Evolutionary conservation across 1,284 basidiomycete species (phyloP), one percentile per base, ranked within the genome.

Genomic region (Pseudozyma sp.): DNA sequence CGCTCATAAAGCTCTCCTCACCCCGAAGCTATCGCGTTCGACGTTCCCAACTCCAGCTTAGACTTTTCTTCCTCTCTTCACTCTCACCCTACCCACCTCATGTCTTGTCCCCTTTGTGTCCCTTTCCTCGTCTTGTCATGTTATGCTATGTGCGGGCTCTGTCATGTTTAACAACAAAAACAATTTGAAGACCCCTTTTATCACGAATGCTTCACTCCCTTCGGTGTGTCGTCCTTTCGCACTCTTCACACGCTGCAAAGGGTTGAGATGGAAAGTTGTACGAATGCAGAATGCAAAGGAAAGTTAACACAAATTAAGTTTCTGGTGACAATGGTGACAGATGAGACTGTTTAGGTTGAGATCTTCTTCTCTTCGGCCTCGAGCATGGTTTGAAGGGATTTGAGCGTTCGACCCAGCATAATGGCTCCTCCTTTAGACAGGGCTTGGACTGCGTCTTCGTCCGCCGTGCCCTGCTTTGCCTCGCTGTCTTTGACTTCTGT

Each of bases 391-490:
- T 49, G 38, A 34, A 78, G 39, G 1, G 44, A 34, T 34, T 58
- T 70, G 35, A 76, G 21, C 31, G 63, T 62, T 1, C 76, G 34
- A 25, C 39, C 40, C 10, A 78, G 56, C 69, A 78, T 68, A 50
- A 78, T 78, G 4, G 40, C 67, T 8, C 64, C 76, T 18, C 76
- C 76, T 18, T 71, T 68, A 14, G 72, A 72, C 40, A 78, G 31
- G 4, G 49, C 54, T n/a, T 68, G 36, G 18, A 76, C 66, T 11
- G 69, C 91, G 14, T 61, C 65, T 19, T 68, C 73, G 55, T 72
- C 59, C 44, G 52, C 80, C 52, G 86, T 11, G 14, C 9, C 43
- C 43, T 14, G 86, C 31, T 55, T 42, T 6, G 0, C 40, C 13
- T 57, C n/a, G 43, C 25, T 31, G 25, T 5, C 16, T 42, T 45